A percentile compares a stretch with the other conserved stretches of the same genome.
Evolutionary conservation across 768 basidiomycete genomes (phyloP).

Genomic region (Clathrus columnatus): DNA sequence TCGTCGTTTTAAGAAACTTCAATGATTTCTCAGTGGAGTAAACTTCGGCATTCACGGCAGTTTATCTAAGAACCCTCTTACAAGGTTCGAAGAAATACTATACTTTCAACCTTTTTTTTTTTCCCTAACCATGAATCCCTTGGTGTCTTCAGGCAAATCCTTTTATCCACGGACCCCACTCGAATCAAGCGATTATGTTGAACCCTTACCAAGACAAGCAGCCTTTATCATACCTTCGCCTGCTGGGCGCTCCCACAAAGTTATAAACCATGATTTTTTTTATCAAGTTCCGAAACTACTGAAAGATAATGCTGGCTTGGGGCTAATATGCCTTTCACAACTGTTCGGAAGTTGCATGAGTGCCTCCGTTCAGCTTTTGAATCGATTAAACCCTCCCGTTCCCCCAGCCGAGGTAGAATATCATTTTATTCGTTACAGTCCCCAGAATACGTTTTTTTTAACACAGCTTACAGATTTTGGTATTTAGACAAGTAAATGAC

Average conservation of each 20-base stretch:
- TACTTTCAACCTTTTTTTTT: no score
- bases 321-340: constrained; percentile 48
- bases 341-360: constrained; percentile 54
- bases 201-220: no score
- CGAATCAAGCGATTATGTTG: not conserved
- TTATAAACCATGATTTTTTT: no score
- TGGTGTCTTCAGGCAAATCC: no score
- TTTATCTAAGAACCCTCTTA: no score
- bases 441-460: not conserved
- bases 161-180: not conserved
- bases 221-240: no score
- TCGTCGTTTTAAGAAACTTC: no score
- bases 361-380: constrained; percentile 53
- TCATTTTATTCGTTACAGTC: not conserved
- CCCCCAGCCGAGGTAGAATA: constrained; percentile 43
- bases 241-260: no score
- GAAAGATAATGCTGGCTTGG: constrained; percentile 43
- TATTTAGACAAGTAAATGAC: constrained; percentile 17
- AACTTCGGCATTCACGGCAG: no score
- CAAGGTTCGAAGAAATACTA: no score
- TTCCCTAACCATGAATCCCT: no score
- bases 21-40: no score
- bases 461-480: not conserved
- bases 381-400: constrained; percentile 47
- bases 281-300: not conserved